Evolutionary conservation across 2,329 filamentous ascomycete species (phyloP), one percentile per base, ranked within the genome.

Genomic region (Ceratocystis huliohia): DNA sequence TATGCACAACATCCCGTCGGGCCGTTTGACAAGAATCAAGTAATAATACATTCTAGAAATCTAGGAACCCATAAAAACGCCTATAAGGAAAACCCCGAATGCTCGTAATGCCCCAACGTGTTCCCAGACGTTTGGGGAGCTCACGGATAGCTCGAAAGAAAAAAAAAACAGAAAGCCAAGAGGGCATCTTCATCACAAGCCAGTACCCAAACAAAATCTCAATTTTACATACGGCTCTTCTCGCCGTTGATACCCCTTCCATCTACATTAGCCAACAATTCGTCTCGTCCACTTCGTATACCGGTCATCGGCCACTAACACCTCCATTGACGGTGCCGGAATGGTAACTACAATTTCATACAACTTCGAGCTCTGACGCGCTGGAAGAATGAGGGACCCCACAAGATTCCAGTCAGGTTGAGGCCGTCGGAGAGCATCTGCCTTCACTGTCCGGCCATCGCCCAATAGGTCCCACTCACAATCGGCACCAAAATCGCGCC

Each of bases 401-500:
- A 72, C 72, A 69, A 74, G 70, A 48, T 73, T 73, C 71, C 72
- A 73, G 25, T 63, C 68, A 4, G 69, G 70, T 69, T 74, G 72
- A 41, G 72, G 70, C 20, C 73, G 71, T 5, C 74, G 73, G 2
- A 76, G 70, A 1, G 71, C 69, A n/a, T 74, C 74, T 0, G 75
- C 70, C 63, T 62, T 68, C 20, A 66, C 46, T 3, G 46, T 10
- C 2, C 30, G 30, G 7, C 33, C 59, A 1, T 30, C 28, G n/a
- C 73, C 74, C 0, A 74, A 72, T 13, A 76, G 70, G 5, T 61
- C 33, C 72, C 77, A 80, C 68, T 72, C 69, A 4, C 75, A 73
- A 67, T 79, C 76, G 25, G 74, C 76, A 1, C 78, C 78, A 69
- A 79, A 76, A 66, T 75, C 73, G 6, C 76, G 72, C 78, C 78